Conservation (phyloP, 768 basidiomycete species). For the Boletus pseudopeckii region DNA sequence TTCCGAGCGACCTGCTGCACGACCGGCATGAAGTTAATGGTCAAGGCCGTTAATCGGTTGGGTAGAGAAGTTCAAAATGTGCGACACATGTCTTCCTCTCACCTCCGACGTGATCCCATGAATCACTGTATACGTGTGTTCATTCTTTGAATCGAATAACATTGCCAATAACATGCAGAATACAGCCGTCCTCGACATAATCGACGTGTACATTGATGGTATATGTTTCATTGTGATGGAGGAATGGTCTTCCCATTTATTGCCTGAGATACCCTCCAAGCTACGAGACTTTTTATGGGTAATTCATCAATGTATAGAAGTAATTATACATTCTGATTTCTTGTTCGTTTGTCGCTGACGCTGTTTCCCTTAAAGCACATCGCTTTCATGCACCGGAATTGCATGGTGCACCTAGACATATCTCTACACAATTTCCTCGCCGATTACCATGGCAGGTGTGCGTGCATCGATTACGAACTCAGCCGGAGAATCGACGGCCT, state of each 20-base stretch:
- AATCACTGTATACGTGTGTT: slow-evolving; percentile 76
- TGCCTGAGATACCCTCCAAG: slow-evolving; percentile 49
- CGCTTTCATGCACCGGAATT: slow-evolving; percentile 65
- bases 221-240: slow-evolving; percentile 76
- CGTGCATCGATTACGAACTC: slow-evolving; percentile 72
- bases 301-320: slow-evolving; percentile 69
- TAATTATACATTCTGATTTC: slow-evolving; percentile 20
- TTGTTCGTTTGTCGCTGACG: neutral
- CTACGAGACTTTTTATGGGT: slow-evolving; percentile 51
- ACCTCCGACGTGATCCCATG: slow-evolving; percentile 55
- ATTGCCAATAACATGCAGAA: slow-evolving; percentile 7
- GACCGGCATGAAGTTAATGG: slow-evolving; percentile 53
- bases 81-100: slow-evolving; percentile 50
- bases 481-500: slow-evolving; percentile 51
- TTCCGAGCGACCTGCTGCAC: slow-evolving; percentile 59
- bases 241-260: slow-evolving; percentile 68
- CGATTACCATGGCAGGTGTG: slow-evolving; percentile 60
- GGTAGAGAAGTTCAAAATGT: slow-evolving; percentile 66
- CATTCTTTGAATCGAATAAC: neutral
- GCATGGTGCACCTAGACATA: slow-evolving; percentile 69
- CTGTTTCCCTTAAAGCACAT: slow-evolving; percentile 45
- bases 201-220: slow-evolving; percentile 49
- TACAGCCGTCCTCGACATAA: slow-evolving; percentile 62
- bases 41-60: slow-evolving; percentile 63
- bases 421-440: slow-evolving; percentile 67